A percentile compares a stretch with the other conserved stretches of the same genome.
Evolutionary conservation across 2,329 filamentous ascomycete species (phyloP).

Genomic region (Mycosphaerelloides madeirae): DNA sequence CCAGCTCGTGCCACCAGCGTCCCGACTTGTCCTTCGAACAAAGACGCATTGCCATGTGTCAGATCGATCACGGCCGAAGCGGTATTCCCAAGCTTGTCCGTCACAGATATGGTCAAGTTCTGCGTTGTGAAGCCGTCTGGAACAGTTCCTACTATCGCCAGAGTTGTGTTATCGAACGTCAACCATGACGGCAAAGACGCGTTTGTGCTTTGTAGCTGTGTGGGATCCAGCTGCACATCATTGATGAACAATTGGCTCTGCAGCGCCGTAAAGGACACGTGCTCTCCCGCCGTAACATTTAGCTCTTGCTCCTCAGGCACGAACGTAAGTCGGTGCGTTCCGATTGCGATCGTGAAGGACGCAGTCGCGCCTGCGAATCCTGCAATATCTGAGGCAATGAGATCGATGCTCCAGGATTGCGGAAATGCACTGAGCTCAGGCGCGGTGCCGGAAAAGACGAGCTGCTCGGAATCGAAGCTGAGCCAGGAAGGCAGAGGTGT

Average conservation of each 20-base stretch:
- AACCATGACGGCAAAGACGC: constrained; percentile 65
- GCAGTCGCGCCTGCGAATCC: constrained; percentile 67
- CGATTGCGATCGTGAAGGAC: constrained; percentile 67
- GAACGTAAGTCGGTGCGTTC: constrained; percentile 64
- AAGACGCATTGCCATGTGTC: constrained; percentile 27
- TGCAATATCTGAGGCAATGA: constrained; percentile 74
- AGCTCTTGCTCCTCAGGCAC: constrained; percentile 50
- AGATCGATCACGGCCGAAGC: constrained; percentile 53
- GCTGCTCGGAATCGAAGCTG: constrained; percentile 58
- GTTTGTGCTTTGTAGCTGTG: constrained; percentile 48
- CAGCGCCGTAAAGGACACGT: constrained; percentile 31
- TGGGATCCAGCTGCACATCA: constrained; percentile 40
- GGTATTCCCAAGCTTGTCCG: constrained; percentile 56
- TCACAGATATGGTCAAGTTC: constrained; percentile 58
- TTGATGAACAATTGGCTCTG: constrained; percentile 34
- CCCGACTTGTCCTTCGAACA: constrained; percentile 43
- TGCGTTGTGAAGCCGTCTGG: constrained; percentile 54
- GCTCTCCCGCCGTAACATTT: constrained; percentile 30
- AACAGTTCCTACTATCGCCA: constrained; percentile 62
- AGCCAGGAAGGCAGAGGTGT: constrained; percentile 86
- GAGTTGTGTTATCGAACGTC: constrained; percentile 56
- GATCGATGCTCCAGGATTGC: constrained; percentile 64
- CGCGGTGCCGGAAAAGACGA: constrained; percentile 68
- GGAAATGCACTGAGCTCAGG: constrained; percentile 64
- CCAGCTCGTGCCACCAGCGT: constrained; percentile 48